Base-by-base conservation (phyloP, 1,284 basidiomycete genomes). In the Cystobasidium pallidum region DNA sequence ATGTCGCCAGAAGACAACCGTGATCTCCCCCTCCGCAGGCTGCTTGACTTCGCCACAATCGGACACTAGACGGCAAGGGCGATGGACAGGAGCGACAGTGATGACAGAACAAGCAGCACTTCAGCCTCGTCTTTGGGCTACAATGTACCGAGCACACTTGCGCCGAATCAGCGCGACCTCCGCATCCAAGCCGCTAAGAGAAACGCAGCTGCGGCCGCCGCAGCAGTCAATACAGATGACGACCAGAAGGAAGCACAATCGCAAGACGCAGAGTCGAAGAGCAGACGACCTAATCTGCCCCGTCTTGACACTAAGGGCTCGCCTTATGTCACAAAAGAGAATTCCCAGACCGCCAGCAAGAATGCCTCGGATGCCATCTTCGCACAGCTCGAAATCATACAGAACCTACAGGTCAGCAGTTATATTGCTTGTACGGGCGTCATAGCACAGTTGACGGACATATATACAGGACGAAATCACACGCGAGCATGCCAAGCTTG, bases 341-440 rank as follows among this genome's bases (percentile, higher is more conserved):
- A 34, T 28, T 43, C 62, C 8, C 62, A 65, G 6, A 64, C 68
- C 19, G 58, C 68, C 13, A 57, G 49, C 30, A 59, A 34, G 36
- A 71, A 45, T 49, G 68, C 68, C 11, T 62, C 68, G 34, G 68
- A 71, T 26, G 55, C 54, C 15, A 71, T 71, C 47, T 63, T 71
- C 52, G 52, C 39, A 4, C 68, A 71, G 36, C 49, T 71, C 30
- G 30, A 71, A 13, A 26, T 51, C 13, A 71, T 71, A 32, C 68
- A 71, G 61, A 32, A 30, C 30, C 61, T 71, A 21, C 68, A 71
- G 68, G 68, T 64, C 34, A 3, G 49, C 13, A 39, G n/a, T n/a
- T n/a, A n/a, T n/a, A 21, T 11, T 36, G 7, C 36, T 13, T 7
- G 36, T 39, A 7, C 36, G 13, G 7, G 6, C 36, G 36, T 39